These are phyloP conservation scores for Begonia fuchsioides DNA, from an alignment of 306 rosid species.

Conservation along the genomic window DNA sequence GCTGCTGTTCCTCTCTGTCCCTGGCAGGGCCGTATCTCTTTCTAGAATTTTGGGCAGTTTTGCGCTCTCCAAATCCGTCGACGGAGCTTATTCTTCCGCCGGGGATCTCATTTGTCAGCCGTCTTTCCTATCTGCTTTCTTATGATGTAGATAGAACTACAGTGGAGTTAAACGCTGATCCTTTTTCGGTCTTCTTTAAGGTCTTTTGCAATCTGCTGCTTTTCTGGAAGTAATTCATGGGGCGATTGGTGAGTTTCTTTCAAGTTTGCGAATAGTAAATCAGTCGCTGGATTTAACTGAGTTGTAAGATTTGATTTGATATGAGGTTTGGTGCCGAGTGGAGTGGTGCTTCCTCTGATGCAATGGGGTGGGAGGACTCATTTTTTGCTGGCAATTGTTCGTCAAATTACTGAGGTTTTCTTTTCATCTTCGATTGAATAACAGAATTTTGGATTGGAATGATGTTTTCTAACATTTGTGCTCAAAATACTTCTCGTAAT, in stretches of 20 bases:
- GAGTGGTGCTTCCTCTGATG: slow-evolving; percentile 69
- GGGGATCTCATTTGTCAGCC: slow-evolving; percentile 41
- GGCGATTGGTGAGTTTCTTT: slow-evolving; percentile 52
- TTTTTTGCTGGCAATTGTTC: slow-evolving; percentile 48
- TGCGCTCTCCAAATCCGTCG: slow-evolving; percentile 22
- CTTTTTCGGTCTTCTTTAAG: slow-evolving; percentile 17
- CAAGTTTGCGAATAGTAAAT: not conserved
- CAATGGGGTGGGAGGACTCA: slow-evolving; percentile 92
- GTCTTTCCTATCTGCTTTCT: not conserved
- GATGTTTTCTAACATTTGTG: not conserved
- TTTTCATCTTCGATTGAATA: not conserved
- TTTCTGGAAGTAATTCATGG: slow-evolving; percentile 83
- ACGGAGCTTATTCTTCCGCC: slow-evolving; percentile 48
- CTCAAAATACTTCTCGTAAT: not conserved
- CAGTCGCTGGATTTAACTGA: not conserved
- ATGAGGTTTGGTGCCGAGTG: slow-evolving; percentile 84
- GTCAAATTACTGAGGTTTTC: slow-evolving; percentile 40
- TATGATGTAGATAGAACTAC: too few species aligned
- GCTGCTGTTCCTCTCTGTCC: not conserved
- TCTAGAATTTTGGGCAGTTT: slow-evolving; percentile 24
- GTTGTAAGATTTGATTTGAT: slow-evolving; percentile 6
- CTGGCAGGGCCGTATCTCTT: slow-evolving; percentile 47
- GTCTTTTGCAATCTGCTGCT: slow-evolving; percentile 64
- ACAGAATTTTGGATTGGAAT: not conserved
- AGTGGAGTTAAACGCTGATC: too few species aligned